Conservation (phyloP, 2,329 filamentous ascomycete species). For the Colletotrichum spinosum region DNA sequence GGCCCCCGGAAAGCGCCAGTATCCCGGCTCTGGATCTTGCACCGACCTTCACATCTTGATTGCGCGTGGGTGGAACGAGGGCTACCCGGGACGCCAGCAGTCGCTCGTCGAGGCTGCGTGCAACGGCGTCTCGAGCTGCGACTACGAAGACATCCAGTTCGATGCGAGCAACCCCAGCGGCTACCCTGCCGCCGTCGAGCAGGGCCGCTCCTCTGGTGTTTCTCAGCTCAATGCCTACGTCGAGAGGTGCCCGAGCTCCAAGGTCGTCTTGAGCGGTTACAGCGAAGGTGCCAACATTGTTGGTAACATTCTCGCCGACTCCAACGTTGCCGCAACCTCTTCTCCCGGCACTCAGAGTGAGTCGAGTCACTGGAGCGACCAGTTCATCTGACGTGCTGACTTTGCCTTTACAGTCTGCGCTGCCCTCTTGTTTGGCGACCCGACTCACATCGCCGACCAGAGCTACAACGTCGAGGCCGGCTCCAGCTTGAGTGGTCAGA, state of each 20-base stretch:
- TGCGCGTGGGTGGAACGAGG: slow-evolving; percentile 44
- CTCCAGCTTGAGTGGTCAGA: slow-evolving; percentile 29
- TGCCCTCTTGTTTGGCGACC: slow-evolving; percentile 48
- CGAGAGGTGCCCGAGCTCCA: slow-evolving; percentile 51
- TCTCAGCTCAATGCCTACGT: slow-evolving; percentile 53
- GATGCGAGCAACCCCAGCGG: slow-evolving; percentile 42
- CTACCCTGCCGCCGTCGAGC: slow-evolving; percentile 52
- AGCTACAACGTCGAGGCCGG: slow-evolving; percentile 48
- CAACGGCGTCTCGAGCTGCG: slow-evolving; percentile 42
- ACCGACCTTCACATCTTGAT: slow-evolving; percentile 46
- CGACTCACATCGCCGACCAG: slow-evolving; percentile 48
- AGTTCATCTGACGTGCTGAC: not conserved
- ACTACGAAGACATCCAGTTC: slow-evolving; percentile 48
- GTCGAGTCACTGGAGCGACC: slow-evolving; percentile 11
- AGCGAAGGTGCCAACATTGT: slow-evolving; percentile 54
- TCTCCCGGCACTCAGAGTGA: slow-evolving; percentile 48
- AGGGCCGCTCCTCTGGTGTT: slow-evolving; percentile 49
- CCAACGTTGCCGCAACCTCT: slow-evolving; percentile 42
- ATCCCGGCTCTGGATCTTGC: slow-evolving; percentile 38
- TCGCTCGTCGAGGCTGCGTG: slow-evolving; percentile 44
- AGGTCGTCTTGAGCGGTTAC: slow-evolving; percentile 55
- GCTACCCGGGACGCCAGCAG: slow-evolving; percentile 45
- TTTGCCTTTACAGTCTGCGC: slow-evolving; percentile 44
- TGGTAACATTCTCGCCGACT: slow-evolving; percentile 49
- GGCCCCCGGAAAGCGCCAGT: slow-evolving; percentile 34